phyloP scores from a whole-genome alignment of 2,329 filamentous ascomycete species.

The Lizonia empirigonia region DNA sequence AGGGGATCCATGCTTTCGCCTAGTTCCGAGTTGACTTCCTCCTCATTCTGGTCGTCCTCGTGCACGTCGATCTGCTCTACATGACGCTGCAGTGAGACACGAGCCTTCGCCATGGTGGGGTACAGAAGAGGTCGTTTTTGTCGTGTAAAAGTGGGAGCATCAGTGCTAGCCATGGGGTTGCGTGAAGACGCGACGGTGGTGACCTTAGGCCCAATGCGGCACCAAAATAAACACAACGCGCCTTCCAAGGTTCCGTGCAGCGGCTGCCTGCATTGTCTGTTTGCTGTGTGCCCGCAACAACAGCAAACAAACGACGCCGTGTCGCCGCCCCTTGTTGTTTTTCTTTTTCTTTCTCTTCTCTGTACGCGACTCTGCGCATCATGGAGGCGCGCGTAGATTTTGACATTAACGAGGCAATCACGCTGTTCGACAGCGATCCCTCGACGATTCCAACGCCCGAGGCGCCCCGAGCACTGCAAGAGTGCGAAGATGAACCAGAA shows the following conservation, averaged over 20 bases:
- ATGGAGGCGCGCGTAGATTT: conserved; percentile 75
- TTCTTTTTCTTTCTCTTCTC: conserved; percentile 16
- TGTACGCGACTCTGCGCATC: conserved; percentile 51
- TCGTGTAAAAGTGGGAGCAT: conserved; percentile 15
- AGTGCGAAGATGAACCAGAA: conserved; percentile 92
- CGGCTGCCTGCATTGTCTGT: conserved; percentile 22
- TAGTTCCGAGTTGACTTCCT: conserved; percentile 49
- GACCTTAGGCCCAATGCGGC: conserved; percentile 5
- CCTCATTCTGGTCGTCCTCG: conserved; percentile 41
- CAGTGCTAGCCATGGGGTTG: conserved; percentile 3
- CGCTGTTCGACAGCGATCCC: conserved; percentile 95
- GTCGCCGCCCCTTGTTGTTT: conserved; percentile 22
- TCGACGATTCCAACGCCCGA: conserved; percentile 81
- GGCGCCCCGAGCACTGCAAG: conserved; percentile 79
- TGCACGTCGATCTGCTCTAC: conserved; percentile 36
- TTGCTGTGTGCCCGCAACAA: conserved; percentile 19
- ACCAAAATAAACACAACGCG: conserved; percentile 29
- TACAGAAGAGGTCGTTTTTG: conserved; percentile 16
- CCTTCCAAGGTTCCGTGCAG: conserved; percentile 19
- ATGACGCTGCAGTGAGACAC: conserved; percentile 32
- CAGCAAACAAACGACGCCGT: conserved; percentile 24
- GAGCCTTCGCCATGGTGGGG: conserved; percentile 41
- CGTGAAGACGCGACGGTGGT: conserved; percentile 19
- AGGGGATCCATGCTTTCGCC: conserved; percentile 57
- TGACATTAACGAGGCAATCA: conserved; percentile 95